phyloP scores from a whole-genome alignment of 768 basidiomycete species.

The Auricularia sp. region DNA sequence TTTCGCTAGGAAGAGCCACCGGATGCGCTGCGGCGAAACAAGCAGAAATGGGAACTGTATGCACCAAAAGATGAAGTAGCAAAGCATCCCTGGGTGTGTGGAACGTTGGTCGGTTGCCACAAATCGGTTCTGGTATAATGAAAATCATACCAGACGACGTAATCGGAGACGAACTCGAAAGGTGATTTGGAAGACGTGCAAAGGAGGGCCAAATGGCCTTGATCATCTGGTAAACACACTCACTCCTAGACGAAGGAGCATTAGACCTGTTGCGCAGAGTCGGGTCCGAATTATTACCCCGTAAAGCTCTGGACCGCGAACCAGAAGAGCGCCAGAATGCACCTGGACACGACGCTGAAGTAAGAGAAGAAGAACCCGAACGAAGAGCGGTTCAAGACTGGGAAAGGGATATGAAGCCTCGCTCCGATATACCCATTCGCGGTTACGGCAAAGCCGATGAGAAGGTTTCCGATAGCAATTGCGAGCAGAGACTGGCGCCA shows the following conservation, averaged over 20 bases:
- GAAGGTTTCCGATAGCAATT: slow-evolving; percentile 60
- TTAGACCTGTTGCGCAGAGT: neutral
- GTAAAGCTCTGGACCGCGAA: slow-evolving; percentile 52
- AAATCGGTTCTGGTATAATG: neutral
- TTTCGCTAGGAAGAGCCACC: slow-evolving; percentile 66
- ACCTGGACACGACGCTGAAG: slow-evolving; percentile 68
- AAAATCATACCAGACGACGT: slow-evolving; percentile 32
- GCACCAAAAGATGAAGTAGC: slow-evolving; percentile 70
- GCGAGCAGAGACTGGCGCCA: slow-evolving; percentile 47
- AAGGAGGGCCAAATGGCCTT: slow-evolving; percentile 69
- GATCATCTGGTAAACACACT: slow-evolving; percentile 53
- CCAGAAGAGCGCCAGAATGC: slow-evolving; percentile 24
- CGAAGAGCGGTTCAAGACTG: slow-evolving; percentile 69
- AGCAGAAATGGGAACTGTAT: slow-evolving; percentile 69
- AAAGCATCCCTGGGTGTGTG: slow-evolving; percentile 34
- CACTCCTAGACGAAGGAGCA: slow-evolving; percentile 30
- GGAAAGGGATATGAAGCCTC: slow-evolving; percentile 65
- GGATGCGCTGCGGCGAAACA: slow-evolving; percentile 62
- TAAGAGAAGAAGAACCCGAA: slow-evolving; percentile 89
- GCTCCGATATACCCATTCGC: slow-evolving; percentile 74
- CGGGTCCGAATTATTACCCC: neutral
- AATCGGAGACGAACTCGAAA: slow-evolving; percentile 47
- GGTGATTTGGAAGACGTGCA: slow-evolving; percentile 50
- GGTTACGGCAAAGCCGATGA: slow-evolving; percentile 68
- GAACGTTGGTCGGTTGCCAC: neutral